phyloP scores from a whole-genome alignment of 106 monocot genomes.

The Allium cepa region DNA sequence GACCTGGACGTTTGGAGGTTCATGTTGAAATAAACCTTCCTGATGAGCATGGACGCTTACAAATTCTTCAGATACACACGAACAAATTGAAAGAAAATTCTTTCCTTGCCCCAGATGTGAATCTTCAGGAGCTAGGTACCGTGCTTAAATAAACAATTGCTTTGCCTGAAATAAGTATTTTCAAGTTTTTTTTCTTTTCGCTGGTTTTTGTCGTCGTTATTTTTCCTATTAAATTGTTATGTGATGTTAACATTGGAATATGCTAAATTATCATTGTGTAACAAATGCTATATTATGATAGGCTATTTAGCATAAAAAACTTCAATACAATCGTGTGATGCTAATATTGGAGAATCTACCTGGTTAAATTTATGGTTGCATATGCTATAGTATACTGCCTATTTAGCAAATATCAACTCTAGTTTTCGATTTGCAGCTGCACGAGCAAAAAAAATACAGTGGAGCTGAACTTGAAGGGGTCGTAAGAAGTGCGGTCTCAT shows the following conservation, averaged over 20 bases:
- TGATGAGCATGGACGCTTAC: constrained; percentile 98
- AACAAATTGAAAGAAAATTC: constrained; percentile 97
- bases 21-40: constrained; percentile 97
- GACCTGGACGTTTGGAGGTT: constrained; percentile 98
- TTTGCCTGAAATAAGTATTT: background rate
- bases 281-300: no score
- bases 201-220: no score
- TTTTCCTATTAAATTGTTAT: no score
- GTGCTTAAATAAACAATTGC: background rate
- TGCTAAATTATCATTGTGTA: no score
- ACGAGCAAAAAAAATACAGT: constrained; percentile 89
- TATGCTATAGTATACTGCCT: no score
- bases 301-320: no score
- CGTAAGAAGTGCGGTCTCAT: constrained; percentile 97
- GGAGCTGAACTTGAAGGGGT: constrained; percentile 98
- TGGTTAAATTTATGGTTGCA: no score
- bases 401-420: no score
- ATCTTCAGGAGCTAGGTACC: constrained; percentile 83
- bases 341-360: no score
- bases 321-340: no score
- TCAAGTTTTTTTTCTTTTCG: no score
- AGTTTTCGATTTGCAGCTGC: constrained; percentile 48
- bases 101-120: constrained; percentile 83
- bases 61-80: constrained; percentile 96
- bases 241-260: no score